Percentiles rank a stretch among this genome's conserved stretches.
These are phyloP conservation scores for Syzygium syzygioides DNA, from an alignment of 441 rosid species.

Conservation along the genomic window DNA sequence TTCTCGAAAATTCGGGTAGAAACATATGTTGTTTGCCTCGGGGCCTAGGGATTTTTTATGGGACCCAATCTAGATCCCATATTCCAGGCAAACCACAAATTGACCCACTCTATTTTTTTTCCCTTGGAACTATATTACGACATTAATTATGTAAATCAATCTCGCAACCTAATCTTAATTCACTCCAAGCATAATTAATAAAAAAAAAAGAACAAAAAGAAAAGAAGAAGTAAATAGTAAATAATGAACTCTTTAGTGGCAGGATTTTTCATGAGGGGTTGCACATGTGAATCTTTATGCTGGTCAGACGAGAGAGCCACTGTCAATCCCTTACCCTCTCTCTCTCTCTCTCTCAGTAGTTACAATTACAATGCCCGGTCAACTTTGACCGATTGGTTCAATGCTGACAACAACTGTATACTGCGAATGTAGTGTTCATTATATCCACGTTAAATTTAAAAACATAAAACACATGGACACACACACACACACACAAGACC, in stretches of 20 bases:
- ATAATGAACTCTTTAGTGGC: background rate
- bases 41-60: background rate
- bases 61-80: too few species aligned
- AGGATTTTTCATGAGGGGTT: background rate
- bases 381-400: background rate
- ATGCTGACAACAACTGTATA: background rate
- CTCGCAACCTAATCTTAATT: background rate
- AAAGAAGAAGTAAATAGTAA: background rate
- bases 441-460: background rate
- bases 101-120: too few species aligned
- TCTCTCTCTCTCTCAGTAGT: background rate
- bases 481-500: background rate
- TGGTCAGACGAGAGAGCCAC: background rate
- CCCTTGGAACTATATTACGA: background rate
- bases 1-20: background rate
- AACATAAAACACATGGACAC: background rate
- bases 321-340: background rate
- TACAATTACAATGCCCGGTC: background rate
- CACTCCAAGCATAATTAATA: background rate
- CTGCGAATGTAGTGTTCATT: background rate
- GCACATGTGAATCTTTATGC: background rate
- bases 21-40: background rate
- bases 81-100: too few species aligned
- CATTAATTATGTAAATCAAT: background rate
- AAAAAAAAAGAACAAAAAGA: background rate